phyloP scores from a whole-genome alignment of 371 early-diverging fungal genomes.

The Mucor plumbeus region DNA sequence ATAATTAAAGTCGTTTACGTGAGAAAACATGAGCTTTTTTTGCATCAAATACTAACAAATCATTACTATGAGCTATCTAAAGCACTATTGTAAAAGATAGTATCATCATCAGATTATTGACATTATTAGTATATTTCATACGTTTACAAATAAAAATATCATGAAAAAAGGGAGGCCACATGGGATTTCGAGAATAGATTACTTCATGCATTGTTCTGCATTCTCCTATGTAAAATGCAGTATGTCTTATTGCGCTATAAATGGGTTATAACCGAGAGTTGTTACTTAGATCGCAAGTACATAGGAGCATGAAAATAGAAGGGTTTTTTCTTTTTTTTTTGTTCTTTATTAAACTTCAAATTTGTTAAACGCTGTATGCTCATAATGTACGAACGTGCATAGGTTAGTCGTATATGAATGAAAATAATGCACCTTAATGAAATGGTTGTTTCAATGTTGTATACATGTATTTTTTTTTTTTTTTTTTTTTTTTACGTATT shows the following conservation, averaged over 20 bases:
- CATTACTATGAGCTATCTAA: too few relatives aligned
- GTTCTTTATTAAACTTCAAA: conserved; percentile 1
- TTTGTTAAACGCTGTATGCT: neutral
- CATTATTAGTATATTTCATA: neutral
- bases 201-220: neutral
- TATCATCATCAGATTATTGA: neutral
- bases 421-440: neutral
- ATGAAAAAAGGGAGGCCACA: conserved; percentile 6
- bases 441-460: neutral
- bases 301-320: conserved; percentile 1
- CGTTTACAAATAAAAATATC: too few relatives aligned
- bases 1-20: neutral
- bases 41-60: too few relatives aligned
- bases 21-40: too few relatives aligned
- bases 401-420: neutral
- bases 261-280: conserved; percentile 4
- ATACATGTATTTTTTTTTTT: too few relatives aligned
- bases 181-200: neutral
- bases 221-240: conserved; percentile 3
- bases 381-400: neutral
- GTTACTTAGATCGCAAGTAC: neutral
- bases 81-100: neutral
- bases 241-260: neutral
- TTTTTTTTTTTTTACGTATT: too few relatives aligned
- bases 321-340: neutral